These are phyloP conservation scores for Vaccinium macrocarpon DNA, from an alignment of 148 eudicot genomes.

Conservation along the genomic window DNA sequence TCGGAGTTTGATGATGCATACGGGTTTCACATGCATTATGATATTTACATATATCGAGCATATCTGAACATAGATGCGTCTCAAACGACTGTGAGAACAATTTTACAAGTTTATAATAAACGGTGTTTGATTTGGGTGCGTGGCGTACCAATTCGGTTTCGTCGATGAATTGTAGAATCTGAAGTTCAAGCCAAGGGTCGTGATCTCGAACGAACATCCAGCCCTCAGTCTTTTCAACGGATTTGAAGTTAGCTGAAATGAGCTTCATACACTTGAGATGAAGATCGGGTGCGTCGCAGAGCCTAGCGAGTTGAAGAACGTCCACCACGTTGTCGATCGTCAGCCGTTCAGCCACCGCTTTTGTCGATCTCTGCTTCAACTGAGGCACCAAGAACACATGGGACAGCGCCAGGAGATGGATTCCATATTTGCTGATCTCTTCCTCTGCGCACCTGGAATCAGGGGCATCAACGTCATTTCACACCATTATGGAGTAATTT, in stretches of 20 bases:
- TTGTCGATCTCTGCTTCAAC: slow-evolving; percentile 79
- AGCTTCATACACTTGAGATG: slow-evolving; percentile 72
- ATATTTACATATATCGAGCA: background rate
- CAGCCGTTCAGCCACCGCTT: slow-evolving; percentile 45
- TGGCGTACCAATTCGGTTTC: slow-evolving; percentile 70
- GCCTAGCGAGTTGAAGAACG: slow-evolving; percentile 72
- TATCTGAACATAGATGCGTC: background rate
- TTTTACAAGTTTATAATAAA: background rate
- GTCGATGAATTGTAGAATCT: slow-evolving; percentile 85
- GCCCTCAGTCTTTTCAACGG: slow-evolving; percentile 72
- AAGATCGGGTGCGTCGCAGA: slow-evolving; percentile 88
- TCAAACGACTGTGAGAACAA: no score
- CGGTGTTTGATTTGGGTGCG: background rate
- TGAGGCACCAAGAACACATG: slow-evolving; percentile 81
- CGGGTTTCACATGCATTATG: background rate
- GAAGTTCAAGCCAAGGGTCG: slow-evolving; percentile 83
- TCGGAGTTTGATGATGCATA: background rate
- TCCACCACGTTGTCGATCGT: slow-evolving; percentile 74
- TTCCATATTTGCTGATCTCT: slow-evolving; percentile 71
- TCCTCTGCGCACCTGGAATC: slow-evolving; percentile 63
- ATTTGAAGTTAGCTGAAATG: slow-evolving; percentile 48
- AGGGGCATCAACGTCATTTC: slow-evolving; percentile 7
- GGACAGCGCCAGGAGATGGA: slow-evolving; percentile 77
- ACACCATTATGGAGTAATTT: background rate
- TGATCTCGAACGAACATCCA: slow-evolving; percentile 75